Evolutionary conservation across 768 basidiomycete species (phyloP).

Genomic region (Rhodocollybia butyracea): DNA sequence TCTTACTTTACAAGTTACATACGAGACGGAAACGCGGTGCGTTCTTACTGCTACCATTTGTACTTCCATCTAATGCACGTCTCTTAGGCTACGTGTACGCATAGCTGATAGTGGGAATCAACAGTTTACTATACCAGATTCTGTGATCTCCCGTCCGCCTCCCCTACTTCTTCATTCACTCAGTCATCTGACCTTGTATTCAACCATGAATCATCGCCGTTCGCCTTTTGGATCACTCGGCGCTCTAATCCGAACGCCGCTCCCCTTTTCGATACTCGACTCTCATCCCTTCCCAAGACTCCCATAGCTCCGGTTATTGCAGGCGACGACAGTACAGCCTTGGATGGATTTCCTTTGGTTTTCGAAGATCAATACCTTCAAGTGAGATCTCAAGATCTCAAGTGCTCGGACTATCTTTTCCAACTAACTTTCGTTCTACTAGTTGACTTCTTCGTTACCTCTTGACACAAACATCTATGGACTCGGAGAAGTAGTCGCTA

Average conservation of each 20-base stretch:
- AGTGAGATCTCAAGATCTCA: conserved; percentile 29
- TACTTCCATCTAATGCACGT: neutral
- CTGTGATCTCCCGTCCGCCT: conserved; percentile 42
- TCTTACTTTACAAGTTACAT: conserved; percentile 64
- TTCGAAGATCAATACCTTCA: conserved; percentile 83
- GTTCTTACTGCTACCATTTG: conserved; percentile 2
- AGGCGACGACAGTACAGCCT: conserved; percentile 47
- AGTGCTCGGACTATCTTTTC: neutral
- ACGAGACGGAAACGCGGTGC: conserved; percentile 54
- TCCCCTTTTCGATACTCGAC: conserved; percentile 71
- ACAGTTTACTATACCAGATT: conserved; percentile 67
- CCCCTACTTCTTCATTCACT: conserved; percentile 30
- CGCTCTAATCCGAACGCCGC: conserved; percentile 48
- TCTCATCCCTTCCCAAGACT: conserved; percentile 55
- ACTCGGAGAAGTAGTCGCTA: conserved; percentile 68
- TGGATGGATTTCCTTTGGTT: conserved; percentile 66
- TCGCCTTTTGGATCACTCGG: conserved; percentile 80
- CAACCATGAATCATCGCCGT: conserved; percentile 61
- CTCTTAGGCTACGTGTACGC: conserved; percentile 58
- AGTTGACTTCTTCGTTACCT: conserved; percentile 68
- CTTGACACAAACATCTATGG: conserved; percentile 72
- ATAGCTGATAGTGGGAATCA: conserved; percentile 57
- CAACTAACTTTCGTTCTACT: neutral
- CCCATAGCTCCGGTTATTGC: conserved; percentile 55
- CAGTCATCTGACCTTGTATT: conserved; percentile 62